Evolutionary conservation across 169 alveolate species (phyloP).

Genomic region (Nephromyces sp.): DNA sequence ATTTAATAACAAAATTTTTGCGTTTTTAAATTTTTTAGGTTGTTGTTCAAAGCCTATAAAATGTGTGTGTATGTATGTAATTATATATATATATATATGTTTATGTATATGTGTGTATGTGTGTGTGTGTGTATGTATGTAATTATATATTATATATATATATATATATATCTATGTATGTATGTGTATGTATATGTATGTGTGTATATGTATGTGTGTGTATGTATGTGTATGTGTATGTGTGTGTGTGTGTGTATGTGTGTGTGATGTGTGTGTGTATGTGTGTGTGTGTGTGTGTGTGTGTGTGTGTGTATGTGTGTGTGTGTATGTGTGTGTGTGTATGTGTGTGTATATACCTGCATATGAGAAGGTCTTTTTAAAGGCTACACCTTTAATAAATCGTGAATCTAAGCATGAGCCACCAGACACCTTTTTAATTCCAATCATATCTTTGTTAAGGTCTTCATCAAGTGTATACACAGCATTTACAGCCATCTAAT

Average conservation of each 20-base stretch:
- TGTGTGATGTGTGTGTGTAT: too few relatives aligned
- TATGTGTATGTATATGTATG: too few relatives aligned
- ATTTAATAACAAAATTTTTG: conserved; percentile 85
- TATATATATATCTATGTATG: too few relatives aligned
- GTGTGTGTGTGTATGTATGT: too few relatives aligned
- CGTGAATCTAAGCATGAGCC: conserved; percentile 84
- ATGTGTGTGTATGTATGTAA: too few relatives aligned
- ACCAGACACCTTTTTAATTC: conserved; percentile 93
- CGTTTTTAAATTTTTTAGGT: conserved; percentile 85
- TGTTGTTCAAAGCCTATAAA: conserved; percentile 90
- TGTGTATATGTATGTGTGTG: too few relatives aligned
- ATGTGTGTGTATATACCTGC: conserved; percentile 60
- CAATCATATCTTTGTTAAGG: conserved; percentile 82
- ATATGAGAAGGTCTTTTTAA: conserved; percentile 94
- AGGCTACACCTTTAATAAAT: conserved; percentile 93
- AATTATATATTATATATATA: too few relatives aligned
- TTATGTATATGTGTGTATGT: too few relatives aligned
- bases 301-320: background rate
- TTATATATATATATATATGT: too few relatives aligned
- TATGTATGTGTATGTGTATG: too few relatives aligned
- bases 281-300: too few relatives aligned
- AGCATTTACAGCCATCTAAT: conserved; percentile 85
- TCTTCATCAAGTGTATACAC: conserved; percentile 81
- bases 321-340: background rate
- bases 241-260: too few relatives aligned